Evolutionary conservation across 2,329 filamentous ascomycete species (phyloP), one percentile per base, ranked within the genome.

Genomic region (Talaromyces piceae): DNA sequence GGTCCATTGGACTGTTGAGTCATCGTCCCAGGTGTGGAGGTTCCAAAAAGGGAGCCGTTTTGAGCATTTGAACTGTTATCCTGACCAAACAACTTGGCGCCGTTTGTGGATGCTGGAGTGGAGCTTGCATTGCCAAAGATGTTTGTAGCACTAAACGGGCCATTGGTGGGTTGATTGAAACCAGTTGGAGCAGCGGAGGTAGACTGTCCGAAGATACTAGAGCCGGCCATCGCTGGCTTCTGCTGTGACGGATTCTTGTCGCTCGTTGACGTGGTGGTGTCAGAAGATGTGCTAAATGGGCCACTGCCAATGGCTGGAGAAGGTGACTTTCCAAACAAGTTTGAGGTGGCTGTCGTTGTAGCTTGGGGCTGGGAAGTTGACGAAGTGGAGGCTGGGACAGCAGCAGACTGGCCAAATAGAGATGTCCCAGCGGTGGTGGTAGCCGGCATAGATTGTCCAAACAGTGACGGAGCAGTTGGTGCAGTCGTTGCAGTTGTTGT

Each of bases 381-480:
- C n/a, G 56, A 46, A 27, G 56, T 45, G 27, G 58, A 57, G 23
- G 53, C 33, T 41, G 53, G 51, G 26, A 44, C 54, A 27, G 50
- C 56, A 44, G 55, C 51, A 41, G 63, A 61, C 47, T 66, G 61
- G 9, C 58, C 59, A 50, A 68, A 66, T n/a, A 59, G 31, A 25
- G 57, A 54, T 20, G 60, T 54, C 23, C 61, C 60, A 18, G 49
- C 52, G n/a, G 55, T 47, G 25, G 54, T 48, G 25, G 54, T 59
- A 20, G 58, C 47, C 47, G 58, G 58, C 11, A 41, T 49, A 16
- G 48, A 49, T 23, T 48, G 41, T 28, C 56, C 49, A 45, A 56
- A 49, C 25, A 57, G 45, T 9, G 56, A 46, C 23, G 54, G 28
- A 23, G 39, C 45, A 37, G 43, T 54, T n/a, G n/a, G n/a, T n/a